Evolutionary conservation across 2,329 filamentous ascomycete genomes (phyloP).

Genomic region (Aureobasidium sp.): DNA sequence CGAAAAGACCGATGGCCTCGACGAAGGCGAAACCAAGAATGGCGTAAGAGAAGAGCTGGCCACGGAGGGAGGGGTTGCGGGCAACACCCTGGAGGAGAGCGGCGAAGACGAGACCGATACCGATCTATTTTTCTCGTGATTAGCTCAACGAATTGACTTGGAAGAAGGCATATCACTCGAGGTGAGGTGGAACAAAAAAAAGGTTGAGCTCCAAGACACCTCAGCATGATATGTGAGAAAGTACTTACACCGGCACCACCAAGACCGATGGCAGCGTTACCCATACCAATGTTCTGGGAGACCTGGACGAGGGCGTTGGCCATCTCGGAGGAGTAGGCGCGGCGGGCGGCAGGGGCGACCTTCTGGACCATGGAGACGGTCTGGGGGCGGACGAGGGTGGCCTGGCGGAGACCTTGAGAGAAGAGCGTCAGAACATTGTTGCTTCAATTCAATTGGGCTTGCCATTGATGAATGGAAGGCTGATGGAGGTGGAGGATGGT

Average conservation of each 20-base stretch:
- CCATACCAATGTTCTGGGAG: conserved; percentile 87
- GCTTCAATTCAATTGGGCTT: conserved; percentile 14
- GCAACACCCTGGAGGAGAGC: conserved; percentile 82
- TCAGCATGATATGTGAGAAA: neutral
- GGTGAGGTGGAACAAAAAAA: neutral
- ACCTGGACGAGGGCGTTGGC: conserved; percentile 82
- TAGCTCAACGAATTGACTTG: conserved; percentile 26
- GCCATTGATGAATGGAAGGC: conserved; percentile 7
- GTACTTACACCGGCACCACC: conserved; percentile 37
- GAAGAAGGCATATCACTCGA: neutral
- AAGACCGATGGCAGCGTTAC: conserved; percentile 83
- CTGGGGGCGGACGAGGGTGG: conserved; percentile 63
- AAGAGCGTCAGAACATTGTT: conserved; percentile 17
- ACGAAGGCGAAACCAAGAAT: conserved; percentile 95
- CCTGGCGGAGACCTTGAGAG: conserved; percentile 25
- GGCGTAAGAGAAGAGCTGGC: conserved; percentile 93
- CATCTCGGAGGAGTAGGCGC: conserved; percentile 82
- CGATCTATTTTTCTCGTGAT: conserved; percentile 61
- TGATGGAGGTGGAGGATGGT: conserved; percentile 8
- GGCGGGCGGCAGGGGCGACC: conserved; percentile 46
- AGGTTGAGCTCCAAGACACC: neutral
- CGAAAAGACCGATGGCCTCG: conserved; percentile 84
- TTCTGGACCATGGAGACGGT: conserved; percentile 54
- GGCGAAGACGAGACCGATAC: conserved; percentile 92
- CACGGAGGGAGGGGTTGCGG: conserved; percentile 90